A percentile compares a stretch with the other conserved stretches of the same genome.
These are phyloP conservation scores for Saussurea involucrata DNA, from an alignment of 129 eudicot genomes.

Conservation along the genomic window DNA sequence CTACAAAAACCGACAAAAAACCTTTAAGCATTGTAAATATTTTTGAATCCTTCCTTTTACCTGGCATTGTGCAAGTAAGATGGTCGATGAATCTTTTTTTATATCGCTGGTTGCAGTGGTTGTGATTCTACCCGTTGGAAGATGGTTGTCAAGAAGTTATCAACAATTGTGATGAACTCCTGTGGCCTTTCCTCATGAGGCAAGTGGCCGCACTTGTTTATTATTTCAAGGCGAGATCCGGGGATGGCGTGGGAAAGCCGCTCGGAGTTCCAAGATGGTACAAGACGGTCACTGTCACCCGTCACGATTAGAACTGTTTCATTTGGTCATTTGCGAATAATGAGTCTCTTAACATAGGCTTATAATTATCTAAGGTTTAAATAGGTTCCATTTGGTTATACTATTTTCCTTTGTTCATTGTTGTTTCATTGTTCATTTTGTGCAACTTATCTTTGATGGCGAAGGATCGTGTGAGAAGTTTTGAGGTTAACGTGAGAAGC, in stretches of 20 bases:
- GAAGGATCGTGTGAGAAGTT: too few species aligned
- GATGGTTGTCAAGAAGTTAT: constrained; percentile 45
- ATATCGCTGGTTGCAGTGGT: constrained; percentile 35
- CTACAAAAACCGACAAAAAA: background rate
- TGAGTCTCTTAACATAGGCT: constrained; percentile 11
- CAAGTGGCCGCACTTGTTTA: constrained; percentile 86
- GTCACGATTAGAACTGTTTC: constrained; percentile 78
- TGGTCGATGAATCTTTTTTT: constrained; percentile 7
- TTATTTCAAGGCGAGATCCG: constrained; percentile 54
- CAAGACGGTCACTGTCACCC: constrained; percentile 88
- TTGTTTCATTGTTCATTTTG: background rate
- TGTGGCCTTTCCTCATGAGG: constrained; percentile 88
- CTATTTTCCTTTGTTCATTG: background rate
- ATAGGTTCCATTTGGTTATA: background rate
- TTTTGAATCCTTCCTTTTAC: background rate
- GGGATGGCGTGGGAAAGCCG: constrained; percentile 77
- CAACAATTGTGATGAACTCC: constrained; percentile 67
- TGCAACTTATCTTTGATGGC: background rate
- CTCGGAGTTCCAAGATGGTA: constrained; percentile 86
- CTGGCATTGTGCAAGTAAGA: background rate
- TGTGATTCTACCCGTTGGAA: constrained; percentile 43
- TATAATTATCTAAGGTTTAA: background rate
- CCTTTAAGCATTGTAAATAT: background rate
- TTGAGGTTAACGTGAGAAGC: too few species aligned
- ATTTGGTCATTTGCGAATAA: background rate